Evolutionary conservation across 1,139 yeast species (phyloP).

Genomic region (Maudiozyma humilis): DNA sequence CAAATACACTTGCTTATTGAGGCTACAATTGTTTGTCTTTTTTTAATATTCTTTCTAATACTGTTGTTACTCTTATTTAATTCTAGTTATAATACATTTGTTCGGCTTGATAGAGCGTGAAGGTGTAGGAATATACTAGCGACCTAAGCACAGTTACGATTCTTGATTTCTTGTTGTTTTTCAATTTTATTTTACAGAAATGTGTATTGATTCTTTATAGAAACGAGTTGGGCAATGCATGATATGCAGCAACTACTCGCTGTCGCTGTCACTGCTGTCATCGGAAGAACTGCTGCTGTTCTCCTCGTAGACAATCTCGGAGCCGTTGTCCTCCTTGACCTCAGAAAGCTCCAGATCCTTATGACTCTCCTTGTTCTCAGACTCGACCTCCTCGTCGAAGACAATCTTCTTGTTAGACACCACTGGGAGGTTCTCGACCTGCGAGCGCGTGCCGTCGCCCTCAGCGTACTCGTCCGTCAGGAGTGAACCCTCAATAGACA

Average conservation of each 20-base stretch:
- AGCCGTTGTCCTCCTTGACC: conserved; percentile 30
- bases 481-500: conserved; percentile 80
- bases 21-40: too few species aligned
- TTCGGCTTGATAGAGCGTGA: neutral
- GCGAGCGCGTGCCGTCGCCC: conserved; percentile 20
- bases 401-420: conserved; percentile 36
- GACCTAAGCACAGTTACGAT: neutral
- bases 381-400: conserved; percentile 34
- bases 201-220: neutral
- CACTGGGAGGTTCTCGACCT: conserved; percentile 34
- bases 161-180: too few species aligned
- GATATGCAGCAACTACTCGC: conserved; percentile 17
- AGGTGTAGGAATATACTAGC: too few species aligned
- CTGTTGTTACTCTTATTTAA: neutral
- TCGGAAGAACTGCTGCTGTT: conserved; percentile 27
- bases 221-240: neutral
- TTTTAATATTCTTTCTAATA: neutral
- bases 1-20: neutral
- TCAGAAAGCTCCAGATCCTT: conserved; percentile 29
- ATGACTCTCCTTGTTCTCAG: conserved; percentile 32
- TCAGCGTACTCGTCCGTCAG: conserved; percentile 26
- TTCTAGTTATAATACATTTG: neutral
- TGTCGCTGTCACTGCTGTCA: conserved; percentile 24
- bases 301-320: conserved; percentile 30
- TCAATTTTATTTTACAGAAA: conserved; percentile 1